A percentile compares a stretch with the other conserved stretches of the same genome.
Conservation (phyloP, 1,139 yeast genomes). For the Candida gigantensis region DNA sequence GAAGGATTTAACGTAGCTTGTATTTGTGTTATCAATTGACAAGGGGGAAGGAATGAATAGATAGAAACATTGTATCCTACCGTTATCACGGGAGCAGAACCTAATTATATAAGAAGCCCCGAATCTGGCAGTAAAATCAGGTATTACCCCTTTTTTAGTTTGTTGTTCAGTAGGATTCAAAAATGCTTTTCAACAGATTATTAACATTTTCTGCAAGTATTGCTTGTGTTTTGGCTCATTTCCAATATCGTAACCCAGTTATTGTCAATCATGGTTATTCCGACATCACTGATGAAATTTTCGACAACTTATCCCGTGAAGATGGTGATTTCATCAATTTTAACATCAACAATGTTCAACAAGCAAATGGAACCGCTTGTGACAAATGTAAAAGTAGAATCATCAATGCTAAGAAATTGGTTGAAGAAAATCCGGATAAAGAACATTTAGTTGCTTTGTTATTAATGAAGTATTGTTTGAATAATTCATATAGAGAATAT, state of each 20-base stretch:
- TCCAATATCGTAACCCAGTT: conserved; percentile 16
- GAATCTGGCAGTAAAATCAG: too few relatives aligned
- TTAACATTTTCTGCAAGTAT: background rate
- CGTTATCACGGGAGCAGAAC: too few relatives aligned
- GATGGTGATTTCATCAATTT: conserved; percentile 34
- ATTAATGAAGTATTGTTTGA: conserved; percentile 37
- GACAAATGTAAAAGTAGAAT: conserved; percentile 38
- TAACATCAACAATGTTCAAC: conserved; percentile 26
- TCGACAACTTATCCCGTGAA: conserved; percentile 23
- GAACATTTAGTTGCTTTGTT: conserved; percentile 38
- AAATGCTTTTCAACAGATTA: background rate
- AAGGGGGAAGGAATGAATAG: too few relatives aligned
- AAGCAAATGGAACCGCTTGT: conserved; percentile 32
- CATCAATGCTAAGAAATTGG: conserved; percentile 28
- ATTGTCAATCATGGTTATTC: conserved; percentile 17
- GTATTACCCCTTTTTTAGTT: too few relatives aligned
- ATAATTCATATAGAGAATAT: conserved; percentile 25
- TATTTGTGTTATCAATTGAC: too few relatives aligned
- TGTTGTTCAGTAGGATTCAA: too few relatives aligned
- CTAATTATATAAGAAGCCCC: too few relatives aligned
- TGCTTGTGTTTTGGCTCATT: background rate
- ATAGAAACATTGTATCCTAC: too few relatives aligned
- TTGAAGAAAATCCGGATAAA: conserved; percentile 33
- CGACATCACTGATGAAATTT: conserved; percentile 27
- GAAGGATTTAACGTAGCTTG: too few relatives aligned